These are phyloP conservation scores for Chenopodium berlandieri DNA, from an alignment of 148 eudicot species.

Conservation along the genomic window DNA sequence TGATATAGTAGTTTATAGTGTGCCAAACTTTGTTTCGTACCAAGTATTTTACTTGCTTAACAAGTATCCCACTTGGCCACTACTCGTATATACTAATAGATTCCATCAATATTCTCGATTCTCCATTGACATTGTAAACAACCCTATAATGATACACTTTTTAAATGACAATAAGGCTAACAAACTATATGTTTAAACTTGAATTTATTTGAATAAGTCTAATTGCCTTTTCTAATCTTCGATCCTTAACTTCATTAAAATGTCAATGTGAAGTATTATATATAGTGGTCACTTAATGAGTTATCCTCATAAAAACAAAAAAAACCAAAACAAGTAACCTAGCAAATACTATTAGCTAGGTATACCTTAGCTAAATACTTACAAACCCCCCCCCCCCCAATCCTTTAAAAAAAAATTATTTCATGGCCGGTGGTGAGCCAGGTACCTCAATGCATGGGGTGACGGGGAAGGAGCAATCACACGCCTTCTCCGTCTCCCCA, in stretches of 20 bases:
- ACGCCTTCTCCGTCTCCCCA: slow-evolving; percentile 31
- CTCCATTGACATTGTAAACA: slow-evolving; percentile 1
- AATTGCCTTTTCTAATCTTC: not conserved
- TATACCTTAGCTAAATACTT: not conserved
- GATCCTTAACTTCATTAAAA: not conserved
- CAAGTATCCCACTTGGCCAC: not conserved
- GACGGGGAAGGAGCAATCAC: slow-evolving; percentile 36
- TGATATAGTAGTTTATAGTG: too few relatives aligned
- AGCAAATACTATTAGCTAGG: slow-evolving; percentile 12
- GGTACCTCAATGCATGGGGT: slow-evolving; percentile 50
- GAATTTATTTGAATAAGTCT: not conserved
- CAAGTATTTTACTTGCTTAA: not conserved
- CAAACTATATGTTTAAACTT: not conserved
- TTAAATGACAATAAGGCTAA: not conserved
- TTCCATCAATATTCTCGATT: not conserved
- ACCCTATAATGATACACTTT: not conserved
- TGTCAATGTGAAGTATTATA: slow-evolving; percentile 24
- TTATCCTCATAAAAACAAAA: not conserved
- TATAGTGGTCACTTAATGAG: not conserved
- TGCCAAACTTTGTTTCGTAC: not conserved
- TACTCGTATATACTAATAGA: not conserved
- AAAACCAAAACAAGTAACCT: not conserved
- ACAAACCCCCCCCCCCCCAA: slow-evolving; percentile 12
- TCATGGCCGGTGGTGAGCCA: slow-evolving; percentile 32
- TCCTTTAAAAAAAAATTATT: not conserved